Base-by-base conservation (phyloP, 805 yeast genomes). In the Candida easanensis region DNA sequence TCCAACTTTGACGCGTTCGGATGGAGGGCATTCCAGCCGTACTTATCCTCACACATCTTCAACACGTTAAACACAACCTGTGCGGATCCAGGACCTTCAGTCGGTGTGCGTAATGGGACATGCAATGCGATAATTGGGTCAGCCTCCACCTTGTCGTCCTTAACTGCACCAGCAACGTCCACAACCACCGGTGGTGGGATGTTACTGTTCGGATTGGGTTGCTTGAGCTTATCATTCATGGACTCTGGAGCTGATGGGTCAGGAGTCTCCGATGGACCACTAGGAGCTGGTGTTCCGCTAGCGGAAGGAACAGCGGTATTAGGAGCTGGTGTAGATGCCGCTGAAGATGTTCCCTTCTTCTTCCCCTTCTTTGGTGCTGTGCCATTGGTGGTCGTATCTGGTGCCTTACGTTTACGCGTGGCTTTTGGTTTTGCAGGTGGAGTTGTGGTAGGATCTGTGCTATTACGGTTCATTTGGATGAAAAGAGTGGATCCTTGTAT, bases 11-110 rank as follows among this genome's bases (percentile, higher is more conserved):
- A 70, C 4, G 84, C 79, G 46, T 77, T 76, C 0, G 90, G 90
- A 53, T 82, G 88, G 42, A 84, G 68, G 2, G 69, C 74, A 26
- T 78, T 78, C 77, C 84, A 87, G 4, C 96, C 96, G 61, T 88
- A 88, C 62, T 85, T 85, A 38, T 84, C 88, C 57, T 88, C 95
- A 5, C 91, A 85, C 41, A 84, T 64, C 52, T 79, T 77, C 60
- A 83, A 62, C 23, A 88, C 86, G 51, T 88, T 87, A 50, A 86
- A 73, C 4, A 84, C 79, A 1, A 80, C 80, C 53, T 81, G 84
- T 1, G 82, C 68, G 36, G 78, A 76, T 1, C 83, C 84, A 3
- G 79, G 77, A 4, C 80, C 80, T 26, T 69, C 66, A n/a, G 62
- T 60, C 3, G 73, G 69, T 36, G 70, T 70, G 3, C 63, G 53